Percentiles rank a stretch among this genome's conserved stretches.
Conservation (phyloP, 2,329 filamentous ascomycete genomes). For the Penicillium sp. region DNA sequence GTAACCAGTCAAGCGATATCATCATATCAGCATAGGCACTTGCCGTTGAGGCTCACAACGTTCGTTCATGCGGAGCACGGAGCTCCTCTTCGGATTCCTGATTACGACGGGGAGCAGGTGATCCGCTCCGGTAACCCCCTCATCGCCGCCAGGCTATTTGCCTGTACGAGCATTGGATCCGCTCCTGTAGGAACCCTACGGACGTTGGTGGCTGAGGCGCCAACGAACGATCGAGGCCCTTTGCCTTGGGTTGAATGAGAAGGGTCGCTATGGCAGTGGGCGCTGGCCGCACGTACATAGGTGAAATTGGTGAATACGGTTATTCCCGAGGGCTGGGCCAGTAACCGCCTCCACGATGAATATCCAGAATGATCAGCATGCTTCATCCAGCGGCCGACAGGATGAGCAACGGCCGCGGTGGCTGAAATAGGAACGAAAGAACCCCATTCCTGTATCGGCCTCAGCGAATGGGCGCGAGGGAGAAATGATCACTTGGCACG, state of each 20-base stretch:
- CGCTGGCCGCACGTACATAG: slow-evolving; percentile 5
- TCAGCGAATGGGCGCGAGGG: slow-evolving; percentile 13
- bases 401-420: background rate
- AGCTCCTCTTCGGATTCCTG: slow-evolving; percentile 2
- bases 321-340: slow-evolving; percentile 12
- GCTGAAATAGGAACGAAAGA: background rate
- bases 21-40: slow-evolving; percentile 6
- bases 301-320: slow-evolving; percentile 10
- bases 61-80: slow-evolving; percentile 4
- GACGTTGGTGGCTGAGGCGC: slow-evolving; percentile 14
- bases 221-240: slow-evolving; percentile 20
- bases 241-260: background rate
- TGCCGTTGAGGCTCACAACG: background rate
- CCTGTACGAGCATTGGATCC: slow-evolving; percentile 7
- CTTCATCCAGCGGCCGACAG: background rate
- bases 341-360: background rate
- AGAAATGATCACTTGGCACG: slow-evolving; percentile 12
- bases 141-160: background rate
- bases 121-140: slow-evolving; percentile 10
- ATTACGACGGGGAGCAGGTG: slow-evolving; percentile 14
- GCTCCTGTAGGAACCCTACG: slow-evolving; percentile 12
- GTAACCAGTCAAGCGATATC: slow-evolving; percentile 6
- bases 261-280: too few species aligned
- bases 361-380: background rate
- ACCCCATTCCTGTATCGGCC: background rate